Percentiles rank a stretch among this genome's conserved stretches.
phyloP scores from a whole-genome alignment of 2,329 filamentous ascomycete species.

The Fusarium fujikuroi region DNA sequence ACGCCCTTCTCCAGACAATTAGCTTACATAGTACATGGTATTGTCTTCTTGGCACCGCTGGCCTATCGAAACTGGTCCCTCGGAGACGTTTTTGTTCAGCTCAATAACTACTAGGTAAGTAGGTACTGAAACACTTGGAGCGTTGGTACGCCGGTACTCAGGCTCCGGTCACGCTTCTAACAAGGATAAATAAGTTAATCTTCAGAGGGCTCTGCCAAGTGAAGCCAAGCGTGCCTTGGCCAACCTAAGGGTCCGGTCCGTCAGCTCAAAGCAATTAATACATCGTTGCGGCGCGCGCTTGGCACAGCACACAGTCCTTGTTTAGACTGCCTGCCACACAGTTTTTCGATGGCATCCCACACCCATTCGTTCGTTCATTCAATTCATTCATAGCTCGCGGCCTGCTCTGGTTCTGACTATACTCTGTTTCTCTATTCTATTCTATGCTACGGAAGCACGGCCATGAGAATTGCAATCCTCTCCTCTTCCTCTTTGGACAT shows the following conservation, averaged over 20 bases:
- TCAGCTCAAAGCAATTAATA: slow-evolving; percentile 23
- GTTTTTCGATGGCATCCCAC: slow-evolving; percentile 42
- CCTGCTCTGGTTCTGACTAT: slow-evolving; percentile 33
- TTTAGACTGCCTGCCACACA: slow-evolving; percentile 28
- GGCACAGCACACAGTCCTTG: slow-evolving; percentile 31
- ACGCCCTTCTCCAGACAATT: neutral
- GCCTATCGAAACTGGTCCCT: neutral
- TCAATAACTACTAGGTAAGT: neutral
- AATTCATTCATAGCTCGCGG: slow-evolving; percentile 20
- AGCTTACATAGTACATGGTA: neutral
- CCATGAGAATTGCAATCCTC: slow-evolving; percentile 32
- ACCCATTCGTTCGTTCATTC: slow-evolving; percentile 20
- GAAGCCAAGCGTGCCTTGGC: slow-evolving; percentile 19
- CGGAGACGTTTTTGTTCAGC: neutral
- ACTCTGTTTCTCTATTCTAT: slow-evolving; percentile 1
- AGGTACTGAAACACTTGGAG: neutral
- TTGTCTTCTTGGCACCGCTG: neutral
- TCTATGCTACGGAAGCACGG: slow-evolving; percentile 5
- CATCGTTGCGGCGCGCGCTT: slow-evolving; percentile 33
- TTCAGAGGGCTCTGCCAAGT: slow-evolving; percentile 35
- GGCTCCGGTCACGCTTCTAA: slow-evolving; percentile 30
- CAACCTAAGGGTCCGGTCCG: slow-evolving; percentile 25
- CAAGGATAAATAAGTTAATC: slow-evolving; percentile 24
- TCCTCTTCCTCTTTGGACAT: slow-evolving; percentile 15
- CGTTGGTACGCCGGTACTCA: slow-evolving; percentile 8